These are phyloP conservation scores for Oxytropis ochrocephala DNA, from an alignment of 306 rosid species.

Conservation along the genomic window DNA sequence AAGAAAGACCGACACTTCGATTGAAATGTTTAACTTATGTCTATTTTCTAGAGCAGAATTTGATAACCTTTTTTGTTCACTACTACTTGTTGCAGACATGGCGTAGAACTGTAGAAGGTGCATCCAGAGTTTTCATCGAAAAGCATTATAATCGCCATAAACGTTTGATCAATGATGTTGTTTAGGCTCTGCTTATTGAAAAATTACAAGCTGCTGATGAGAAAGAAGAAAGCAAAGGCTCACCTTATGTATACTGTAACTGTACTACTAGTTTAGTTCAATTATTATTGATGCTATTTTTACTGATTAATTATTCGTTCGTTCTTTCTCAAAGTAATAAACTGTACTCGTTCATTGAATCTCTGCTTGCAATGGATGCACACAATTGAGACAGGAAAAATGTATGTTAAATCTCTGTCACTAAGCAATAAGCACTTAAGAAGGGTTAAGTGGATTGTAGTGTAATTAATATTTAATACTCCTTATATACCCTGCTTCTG, in stretches of 20 bases:
- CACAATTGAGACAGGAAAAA: neutral
- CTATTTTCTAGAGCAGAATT: neutral
- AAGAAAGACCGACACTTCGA: no score
- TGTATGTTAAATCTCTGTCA: no score
- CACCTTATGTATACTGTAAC: constrained; percentile 16
- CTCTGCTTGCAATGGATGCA: neutral
- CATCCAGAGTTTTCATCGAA: constrained; percentile 76
- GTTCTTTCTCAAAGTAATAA: constrained; percentile 18
- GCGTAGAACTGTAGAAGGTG: constrained; percentile 77
- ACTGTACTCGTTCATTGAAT: neutral
- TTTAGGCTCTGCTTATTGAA: constrained; percentile 22
- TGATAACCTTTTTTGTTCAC: neutral
- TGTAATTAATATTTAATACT: no score
- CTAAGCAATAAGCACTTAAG: no score
- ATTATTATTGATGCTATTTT: constrained; percentile 4
- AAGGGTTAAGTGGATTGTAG: no score
- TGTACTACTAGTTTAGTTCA: neutral
- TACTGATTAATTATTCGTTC: neutral
- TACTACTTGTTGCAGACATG: constrained; percentile 53
- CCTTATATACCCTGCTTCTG: no score
- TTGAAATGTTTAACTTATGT: no score
- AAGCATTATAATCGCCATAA: constrained; percentile 76
- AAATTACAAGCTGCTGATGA: neutral
- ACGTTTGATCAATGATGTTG: constrained; percentile 71
- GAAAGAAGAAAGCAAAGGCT: neutral